Base-by-base conservation (phyloP, 2,329 filamentous ascomycete genomes). In the Cytospora mali region DNA sequence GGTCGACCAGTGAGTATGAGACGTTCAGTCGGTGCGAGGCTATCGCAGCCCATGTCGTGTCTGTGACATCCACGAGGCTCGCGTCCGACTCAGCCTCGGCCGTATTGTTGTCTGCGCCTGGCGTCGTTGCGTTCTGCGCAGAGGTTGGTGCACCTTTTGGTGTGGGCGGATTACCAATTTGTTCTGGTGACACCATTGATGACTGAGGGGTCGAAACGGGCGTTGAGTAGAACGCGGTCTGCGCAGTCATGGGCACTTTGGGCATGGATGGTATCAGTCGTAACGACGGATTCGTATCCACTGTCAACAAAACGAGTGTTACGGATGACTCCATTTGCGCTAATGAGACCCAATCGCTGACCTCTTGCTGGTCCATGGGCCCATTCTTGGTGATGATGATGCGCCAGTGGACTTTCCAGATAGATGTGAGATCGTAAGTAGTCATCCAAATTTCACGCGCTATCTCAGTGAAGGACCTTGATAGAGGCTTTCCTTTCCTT, bases 361-460 rank as follows among this genome's bases (percentile, higher is more conserved):
- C 76, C 73, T 93, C 90, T 7, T 85, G 81, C 31, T 81, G 78
- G 28, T 89, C 85, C 83, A 92, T 89, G 3, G 83, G 76, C 2
- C 88, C 88, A 54, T 85, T 87, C 73, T 90, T 90, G 35, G 89
- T 87, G 64, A 96, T 83, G 64, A 92, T 87, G 13, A 95, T 78
- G 18, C 91, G 87, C 90, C 91, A 94, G 62, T 88, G 86, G 0
- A 93, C 86, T 69, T 87, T 88, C 74, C 88, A 86, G 18, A 81
- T 79, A 0, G 87, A 84, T 35, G 93, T 85, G 33, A 94, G 83
- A n/a, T 89, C 88, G 31, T 89, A 78, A 0, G 91, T 94, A 1
- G 87, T 90, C 61, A 87, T 84, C 90, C 91, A 94, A 3, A 95
- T 90, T 69, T 93, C 90, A 54, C 84, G 81, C 1, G 86, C 85